phyloP scores from a whole-genome alignment of 805 yeast species.

The Lipomyces yamanashiensis region DNA sequence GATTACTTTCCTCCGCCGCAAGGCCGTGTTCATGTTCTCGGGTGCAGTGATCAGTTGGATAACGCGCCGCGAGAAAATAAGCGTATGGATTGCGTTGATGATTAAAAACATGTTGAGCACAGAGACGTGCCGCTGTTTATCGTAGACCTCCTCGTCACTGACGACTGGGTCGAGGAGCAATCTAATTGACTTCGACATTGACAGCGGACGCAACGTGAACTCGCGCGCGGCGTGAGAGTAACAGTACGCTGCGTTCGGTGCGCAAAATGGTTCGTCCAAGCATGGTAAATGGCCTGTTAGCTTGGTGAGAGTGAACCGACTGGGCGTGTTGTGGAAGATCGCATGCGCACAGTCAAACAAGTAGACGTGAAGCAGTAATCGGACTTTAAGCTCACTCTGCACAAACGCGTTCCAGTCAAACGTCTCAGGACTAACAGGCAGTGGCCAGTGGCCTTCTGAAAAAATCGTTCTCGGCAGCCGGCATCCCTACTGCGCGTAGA shows the following conservation, averaged over 20 bases:
- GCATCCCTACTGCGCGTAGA: background rate
- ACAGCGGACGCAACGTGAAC: background rate
- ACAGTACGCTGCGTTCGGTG: slow-evolving; percentile 10
- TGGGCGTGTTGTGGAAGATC: slow-evolving; percentile 18
- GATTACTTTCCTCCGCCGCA: slow-evolving; percentile 6
- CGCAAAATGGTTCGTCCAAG: slow-evolving; percentile 9
- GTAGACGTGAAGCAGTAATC: background rate
- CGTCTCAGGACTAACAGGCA: background rate
- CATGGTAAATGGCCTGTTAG: slow-evolving; percentile 15
- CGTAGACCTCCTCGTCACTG: background rate
- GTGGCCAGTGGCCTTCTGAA: background rate
- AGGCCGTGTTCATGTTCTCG: slow-evolving; percentile 1
- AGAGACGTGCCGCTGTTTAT: background rate
- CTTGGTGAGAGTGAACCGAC: slow-evolving; percentile 9
- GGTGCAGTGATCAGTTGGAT: background rate
- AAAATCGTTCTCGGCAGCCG: background rate
- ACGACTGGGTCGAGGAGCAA: background rate
- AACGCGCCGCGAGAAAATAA: slow-evolving; percentile 3
- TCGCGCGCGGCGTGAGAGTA: slow-evolving; percentile 1
- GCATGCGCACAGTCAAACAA: slow-evolving; percentile 15
- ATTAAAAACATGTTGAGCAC: slow-evolving; percentile 3
- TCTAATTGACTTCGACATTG: slow-evolving; percentile 3
- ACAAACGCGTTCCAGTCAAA: slow-evolving; percentile 13
- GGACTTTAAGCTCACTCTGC: background rate
- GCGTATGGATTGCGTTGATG: slow-evolving; percentile 4